Percentiles rank a stretch among this genome's conserved stretches.
Evolutionary conservation across 371 early-diverging fungal species (phyloP).

Genomic region (Zychaea mexicana): DNA sequence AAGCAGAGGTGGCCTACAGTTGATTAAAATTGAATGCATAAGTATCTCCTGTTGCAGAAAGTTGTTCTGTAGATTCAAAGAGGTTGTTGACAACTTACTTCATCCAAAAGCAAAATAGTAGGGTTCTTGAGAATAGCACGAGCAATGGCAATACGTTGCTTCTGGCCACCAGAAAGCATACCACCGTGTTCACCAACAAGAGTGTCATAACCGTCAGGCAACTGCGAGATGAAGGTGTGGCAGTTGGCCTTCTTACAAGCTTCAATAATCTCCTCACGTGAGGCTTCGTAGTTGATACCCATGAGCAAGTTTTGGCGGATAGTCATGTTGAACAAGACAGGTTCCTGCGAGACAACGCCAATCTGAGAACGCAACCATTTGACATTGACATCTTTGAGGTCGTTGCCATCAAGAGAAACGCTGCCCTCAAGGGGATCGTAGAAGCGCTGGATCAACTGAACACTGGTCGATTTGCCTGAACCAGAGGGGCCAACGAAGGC

Average conservation of each 20-base stretch:
- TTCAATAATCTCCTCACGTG: constrained; percentile 59
- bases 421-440: constrained; percentile 72
- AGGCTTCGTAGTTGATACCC: constrained; percentile 49
- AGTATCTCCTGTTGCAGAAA: not conserved
- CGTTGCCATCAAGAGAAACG: constrained; percentile 68
- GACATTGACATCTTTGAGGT: constrained; percentile 67
- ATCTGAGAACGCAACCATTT: constrained; percentile 73
- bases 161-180: constrained; percentile 78
- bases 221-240: constrained; percentile 70
- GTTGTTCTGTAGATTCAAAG: not conserved
- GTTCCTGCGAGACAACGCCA: constrained; percentile 87
- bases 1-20: constrained; percentile 74
- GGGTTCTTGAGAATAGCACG: constrained; percentile 37
- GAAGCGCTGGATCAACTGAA: constrained; percentile 86
- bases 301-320: constrained; percentile 77
- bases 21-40: constrained; percentile 28
- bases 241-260: constrained; percentile 69
- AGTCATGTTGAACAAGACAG: constrained; percentile 78
- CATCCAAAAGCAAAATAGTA: constrained; percentile 33
- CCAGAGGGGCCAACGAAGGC: constrained; percentile 84
- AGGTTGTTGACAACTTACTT: constrained; percentile 16
- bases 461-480: constrained; percentile 86
- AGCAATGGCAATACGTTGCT: constrained; percentile 43
- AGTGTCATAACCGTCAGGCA: constrained; percentile 78
- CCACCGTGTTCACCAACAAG: constrained; percentile 66